Evolutionary conservation across 169 alveolate genomes (phyloP).

Genomic region (Plasmodium malariae): DNA sequence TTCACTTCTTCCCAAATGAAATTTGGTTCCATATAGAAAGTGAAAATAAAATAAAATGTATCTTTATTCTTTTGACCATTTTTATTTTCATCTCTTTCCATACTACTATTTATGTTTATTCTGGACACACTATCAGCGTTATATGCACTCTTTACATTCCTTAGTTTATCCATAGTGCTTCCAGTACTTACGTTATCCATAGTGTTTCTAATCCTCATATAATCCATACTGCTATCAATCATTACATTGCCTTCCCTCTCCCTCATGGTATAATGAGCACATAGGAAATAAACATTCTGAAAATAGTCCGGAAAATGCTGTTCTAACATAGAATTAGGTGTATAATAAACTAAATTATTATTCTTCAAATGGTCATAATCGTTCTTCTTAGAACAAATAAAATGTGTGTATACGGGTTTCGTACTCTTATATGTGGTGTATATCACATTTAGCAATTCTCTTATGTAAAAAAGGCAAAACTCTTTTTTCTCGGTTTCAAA

Average conservation of each 20-base stretch:
- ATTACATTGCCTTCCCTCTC: background rate
- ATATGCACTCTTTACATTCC: background rate
- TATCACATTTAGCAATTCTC: slow-evolving; percentile 22
- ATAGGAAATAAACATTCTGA: slow-evolving; percentile 37
- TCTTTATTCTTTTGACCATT: background rate
- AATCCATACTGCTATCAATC: background rate
- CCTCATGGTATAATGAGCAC: slow-evolving; percentile 55
- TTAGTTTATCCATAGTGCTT: background rate
- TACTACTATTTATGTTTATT: background rate
- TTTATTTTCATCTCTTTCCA: background rate
- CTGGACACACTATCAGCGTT: background rate
- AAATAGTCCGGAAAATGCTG: slow-evolving; percentile 43
- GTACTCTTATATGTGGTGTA: slow-evolving; percentile 8
- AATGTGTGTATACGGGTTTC: slow-evolving; percentile 39
- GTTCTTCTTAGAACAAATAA: slow-evolving; percentile 25
- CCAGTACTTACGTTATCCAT: too few relatives aligned
- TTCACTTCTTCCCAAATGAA: slow-evolving; percentile 59
- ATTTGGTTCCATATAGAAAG: slow-evolving; percentile 44
- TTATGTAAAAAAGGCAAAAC: slow-evolving; percentile 26
- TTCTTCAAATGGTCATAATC: background rate
- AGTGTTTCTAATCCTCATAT: background rate
- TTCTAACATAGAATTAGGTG: slow-evolving; percentile 50
- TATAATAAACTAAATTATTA: slow-evolving; percentile 14
- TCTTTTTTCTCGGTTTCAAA: slow-evolving; percentile 18
- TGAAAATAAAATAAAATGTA: slow-evolving; percentile 44